Conservation (phyloP, 805 yeast genomes). For the Limtongozyma cylindracea region DNA sequence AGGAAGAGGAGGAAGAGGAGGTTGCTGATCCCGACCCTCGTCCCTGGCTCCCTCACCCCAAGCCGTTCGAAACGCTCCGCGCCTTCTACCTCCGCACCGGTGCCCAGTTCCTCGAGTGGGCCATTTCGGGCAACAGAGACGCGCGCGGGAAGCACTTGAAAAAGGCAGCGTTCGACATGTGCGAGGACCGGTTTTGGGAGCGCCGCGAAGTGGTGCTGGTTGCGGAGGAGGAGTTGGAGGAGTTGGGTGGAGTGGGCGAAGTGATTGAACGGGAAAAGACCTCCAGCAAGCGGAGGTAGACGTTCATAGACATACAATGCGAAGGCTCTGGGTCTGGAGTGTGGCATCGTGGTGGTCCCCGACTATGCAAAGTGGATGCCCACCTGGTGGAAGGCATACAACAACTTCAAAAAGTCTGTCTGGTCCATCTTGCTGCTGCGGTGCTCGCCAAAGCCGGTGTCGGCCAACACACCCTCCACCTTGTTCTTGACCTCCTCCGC, state of each 20-base stretch:
- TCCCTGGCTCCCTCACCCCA: constrained; percentile 96
- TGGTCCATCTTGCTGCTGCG: constrained; percentile 92
- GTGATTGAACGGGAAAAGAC: constrained; percentile 59
- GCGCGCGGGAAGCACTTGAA: constrained; percentile 79
- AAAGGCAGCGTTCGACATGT: constrained; percentile 68
- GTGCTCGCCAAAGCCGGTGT: constrained; percentile 61
- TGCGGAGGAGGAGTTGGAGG: constrained; percentile 77
- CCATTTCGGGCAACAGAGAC: constrained; percentile 63
- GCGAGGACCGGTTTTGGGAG: constrained; percentile 97
- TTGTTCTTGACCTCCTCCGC: constrained; percentile 32
- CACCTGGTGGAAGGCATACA: constrained; percentile 88
- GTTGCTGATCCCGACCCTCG: constrained; percentile 70
- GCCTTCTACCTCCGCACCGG: constrained; percentile 74
- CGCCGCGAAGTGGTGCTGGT: constrained; percentile 79
- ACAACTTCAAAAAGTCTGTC: constrained; percentile 65
- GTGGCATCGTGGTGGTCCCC: too few species aligned
- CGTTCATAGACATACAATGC: too few species aligned
- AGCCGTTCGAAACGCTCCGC: constrained; percentile 69
- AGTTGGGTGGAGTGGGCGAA: constrained; percentile 75
- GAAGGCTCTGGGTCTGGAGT: too few species aligned
- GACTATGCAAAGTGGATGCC: constrained; percentile 86
- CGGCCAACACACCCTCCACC: constrained; percentile 46
- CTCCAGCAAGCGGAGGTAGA: too few species aligned
- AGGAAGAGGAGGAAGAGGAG: constrained; percentile 19
- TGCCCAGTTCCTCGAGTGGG: constrained; percentile 77